Percentiles rank a stretch among this genome's conserved stretches.
These are phyloP conservation scores for Quercus berberidifolia DNA, from an alignment of 306 rosid species.

Conservation along the genomic window DNA sequence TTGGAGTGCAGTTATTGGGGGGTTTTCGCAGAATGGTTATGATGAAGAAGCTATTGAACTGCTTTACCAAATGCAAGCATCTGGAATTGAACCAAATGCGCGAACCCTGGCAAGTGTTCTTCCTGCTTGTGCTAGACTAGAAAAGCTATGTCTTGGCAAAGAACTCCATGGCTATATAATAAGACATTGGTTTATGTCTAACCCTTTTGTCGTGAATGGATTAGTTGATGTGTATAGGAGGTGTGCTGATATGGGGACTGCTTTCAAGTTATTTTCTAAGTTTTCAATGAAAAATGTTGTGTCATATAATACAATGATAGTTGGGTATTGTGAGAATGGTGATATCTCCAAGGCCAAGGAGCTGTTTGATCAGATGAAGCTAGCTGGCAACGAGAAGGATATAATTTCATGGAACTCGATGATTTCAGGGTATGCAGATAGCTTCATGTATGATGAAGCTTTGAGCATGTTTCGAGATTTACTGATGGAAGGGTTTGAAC, in stretches of 20 bases:
- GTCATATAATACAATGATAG: conserved; percentile 52
- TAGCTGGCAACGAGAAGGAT: conserved; percentile 22
- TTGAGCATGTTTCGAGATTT: conserved; percentile 27
- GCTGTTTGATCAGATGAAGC: conserved; percentile 42
- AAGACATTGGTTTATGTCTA: conserved; percentile 34
- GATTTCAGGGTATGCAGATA: conserved; percentile 45
- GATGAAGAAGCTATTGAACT: conserved; percentile 43
- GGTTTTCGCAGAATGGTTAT: conserved; percentile 52
- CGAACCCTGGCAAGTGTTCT: conserved; percentile 47
- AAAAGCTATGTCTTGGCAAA: conserved; percentile 34
- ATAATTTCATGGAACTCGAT: conserved; percentile 54
- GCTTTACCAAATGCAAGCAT: conserved; percentile 38
- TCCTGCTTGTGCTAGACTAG: conserved; percentile 47
- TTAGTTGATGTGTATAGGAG: conserved; percentile 52
- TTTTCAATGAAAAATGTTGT: conserved; percentile 31
- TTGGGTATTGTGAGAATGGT: conserved; percentile 48
- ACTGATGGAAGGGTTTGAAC: conserved; percentile 37
- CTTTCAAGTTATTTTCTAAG: conserved; percentile 38
- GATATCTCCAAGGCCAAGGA: conserved; percentile 40
- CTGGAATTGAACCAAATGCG: conserved; percentile 42
- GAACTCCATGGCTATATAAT: conserved; percentile 47
- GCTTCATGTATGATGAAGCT: conserved; percentile 37
- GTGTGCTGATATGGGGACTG: conserved; percentile 39
- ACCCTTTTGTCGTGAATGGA: conserved; percentile 45
- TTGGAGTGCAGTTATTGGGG: conserved; percentile 60